phyloP scores from a whole-genome alignment of 345 rosid genomes.

The Mallotus nudiflorus region DNA sequence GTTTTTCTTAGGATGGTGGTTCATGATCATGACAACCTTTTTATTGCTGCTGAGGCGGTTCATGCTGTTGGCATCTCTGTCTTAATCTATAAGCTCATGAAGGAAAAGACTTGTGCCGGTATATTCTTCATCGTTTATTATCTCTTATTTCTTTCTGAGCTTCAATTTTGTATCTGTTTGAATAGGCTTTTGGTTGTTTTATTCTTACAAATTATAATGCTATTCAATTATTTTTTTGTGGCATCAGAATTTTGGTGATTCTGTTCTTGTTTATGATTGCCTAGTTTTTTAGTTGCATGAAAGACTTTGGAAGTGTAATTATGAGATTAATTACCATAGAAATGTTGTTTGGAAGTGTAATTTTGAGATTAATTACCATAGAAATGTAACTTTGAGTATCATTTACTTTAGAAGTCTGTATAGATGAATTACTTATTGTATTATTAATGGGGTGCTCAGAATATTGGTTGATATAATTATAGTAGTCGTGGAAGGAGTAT shows the following conservation, averaged over 20 bases:
- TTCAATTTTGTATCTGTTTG: background rate
- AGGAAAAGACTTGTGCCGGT: conserved; percentile 97
- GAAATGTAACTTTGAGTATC: too few species aligned
- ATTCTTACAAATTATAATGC: background rate
- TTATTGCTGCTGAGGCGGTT: conserved; percentile 95
- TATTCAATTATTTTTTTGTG: background rate
- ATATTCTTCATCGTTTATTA: background rate
- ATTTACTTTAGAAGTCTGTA: too few species aligned
- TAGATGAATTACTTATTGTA: too few species aligned
- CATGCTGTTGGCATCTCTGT: conserved; percentile 94
- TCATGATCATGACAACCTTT: conserved; percentile 93
- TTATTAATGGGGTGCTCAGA: background rate
- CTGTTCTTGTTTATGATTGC: background rate
- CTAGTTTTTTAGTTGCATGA: background rate
- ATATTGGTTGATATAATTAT: background rate
- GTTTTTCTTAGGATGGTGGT: conserved; percentile 86
- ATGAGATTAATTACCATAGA: too few species aligned
- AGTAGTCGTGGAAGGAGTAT: background rate
- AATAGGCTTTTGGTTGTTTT: background rate
- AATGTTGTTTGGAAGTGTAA: too few species aligned
- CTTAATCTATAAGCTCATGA: conserved; percentile 87
- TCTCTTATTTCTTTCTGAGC: background rate
- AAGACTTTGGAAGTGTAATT: too few species aligned
- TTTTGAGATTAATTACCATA: too few species aligned
- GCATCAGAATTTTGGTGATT: background rate